Evolutionary conservation across 495 filamentous ascomycete species (phyloP).

Genomic region (Aspergillus kassunensis): DNA sequence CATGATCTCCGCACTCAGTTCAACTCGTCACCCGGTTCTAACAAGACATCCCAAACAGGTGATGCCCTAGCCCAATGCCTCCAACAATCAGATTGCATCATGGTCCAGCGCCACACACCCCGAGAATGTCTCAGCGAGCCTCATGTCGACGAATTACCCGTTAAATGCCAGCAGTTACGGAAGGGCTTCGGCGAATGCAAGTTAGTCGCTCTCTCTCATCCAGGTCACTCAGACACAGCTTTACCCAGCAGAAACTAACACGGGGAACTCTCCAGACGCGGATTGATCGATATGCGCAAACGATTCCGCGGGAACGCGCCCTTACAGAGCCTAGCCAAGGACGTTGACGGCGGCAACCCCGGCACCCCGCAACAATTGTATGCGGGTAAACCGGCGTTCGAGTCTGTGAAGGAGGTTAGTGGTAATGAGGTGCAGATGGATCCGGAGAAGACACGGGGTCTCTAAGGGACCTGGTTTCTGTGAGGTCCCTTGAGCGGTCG

Average conservation of each 20-base stretch:
- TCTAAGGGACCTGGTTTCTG: slow-evolving; percentile 23
- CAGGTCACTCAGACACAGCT: too few relatives aligned
- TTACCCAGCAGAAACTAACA: too few relatives aligned
- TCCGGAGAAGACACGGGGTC: slow-evolving; percentile 46
- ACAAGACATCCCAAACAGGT: slow-evolving; percentile 51
- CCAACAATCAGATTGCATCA: slow-evolving; percentile 90
- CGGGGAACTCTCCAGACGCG: slow-evolving; percentile 52
- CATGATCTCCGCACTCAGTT: background rate
- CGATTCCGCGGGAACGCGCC: slow-evolving; percentile 95
- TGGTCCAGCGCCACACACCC: slow-evolving; percentile 81
- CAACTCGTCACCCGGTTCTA: slow-evolving; percentile 14
- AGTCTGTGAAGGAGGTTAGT: slow-evolving; percentile 45
- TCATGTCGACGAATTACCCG: slow-evolving; percentile 70
- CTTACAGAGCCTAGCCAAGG: slow-evolving; percentile 59
- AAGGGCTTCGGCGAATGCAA: slow-evolving; percentile 93
- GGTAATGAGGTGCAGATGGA: slow-evolving; percentile 49
- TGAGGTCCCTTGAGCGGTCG: too few relatives aligned
- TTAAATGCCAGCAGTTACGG: slow-evolving; percentile 86
- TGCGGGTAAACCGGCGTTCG: slow-evolving; percentile 69
- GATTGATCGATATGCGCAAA: slow-evolving; percentile 98
- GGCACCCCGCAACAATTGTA: slow-evolving; percentile 61
- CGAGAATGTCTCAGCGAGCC: slow-evolving; percentile 84
- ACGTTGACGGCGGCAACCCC: slow-evolving; percentile 52
- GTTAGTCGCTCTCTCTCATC: slow-evolving; percentile 28
- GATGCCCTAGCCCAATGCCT: slow-evolving; percentile 90